Evolutionary conservation across 2,329 filamentous ascomycete genomes (phyloP).

Genomic region (Colletotrichum acutatum): DNA sequence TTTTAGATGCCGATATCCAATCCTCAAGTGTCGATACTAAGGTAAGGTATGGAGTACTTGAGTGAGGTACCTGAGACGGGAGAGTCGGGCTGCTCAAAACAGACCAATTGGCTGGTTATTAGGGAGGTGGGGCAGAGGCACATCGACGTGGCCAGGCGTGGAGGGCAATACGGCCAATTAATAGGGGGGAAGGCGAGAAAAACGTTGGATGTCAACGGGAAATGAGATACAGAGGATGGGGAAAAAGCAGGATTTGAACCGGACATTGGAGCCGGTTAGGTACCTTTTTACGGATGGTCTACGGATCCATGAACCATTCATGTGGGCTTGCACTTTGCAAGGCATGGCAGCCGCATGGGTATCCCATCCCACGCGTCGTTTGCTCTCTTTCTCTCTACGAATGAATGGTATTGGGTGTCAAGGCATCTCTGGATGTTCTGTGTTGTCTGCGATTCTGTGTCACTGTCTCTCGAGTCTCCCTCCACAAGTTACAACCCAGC

Average conservation of each 20-base stretch:
- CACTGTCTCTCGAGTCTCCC: neutral
- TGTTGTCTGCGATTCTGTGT: neutral
- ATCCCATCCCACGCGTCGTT: neutral
- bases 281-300: neutral
- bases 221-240: neutral
- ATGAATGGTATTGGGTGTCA: neutral
- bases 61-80: neutral
- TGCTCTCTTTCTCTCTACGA: neutral
- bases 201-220: slow-evolving; percentile 1
- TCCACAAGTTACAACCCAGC: neutral
- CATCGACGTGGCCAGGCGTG: neutral
- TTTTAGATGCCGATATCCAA: neutral
- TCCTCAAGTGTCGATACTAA: too few relatives aligned
- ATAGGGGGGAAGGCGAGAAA: neutral
- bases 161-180: neutral
- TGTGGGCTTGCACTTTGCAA: neutral
- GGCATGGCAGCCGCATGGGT: neutral
- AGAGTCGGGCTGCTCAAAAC: neutral
- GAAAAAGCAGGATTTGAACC: slow-evolving; percentile 16
- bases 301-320: neutral
- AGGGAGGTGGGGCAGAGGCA: neutral
- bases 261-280: neutral
- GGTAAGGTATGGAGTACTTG: too few relatives aligned
- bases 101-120: neutral
- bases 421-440: neutral